Percentiles rank a stretch among this genome's conserved stretches.
Evolutionary conservation across 2,329 filamentous ascomycete genomes (phyloP).

Genomic region (Aspergillus sergii): DNA sequence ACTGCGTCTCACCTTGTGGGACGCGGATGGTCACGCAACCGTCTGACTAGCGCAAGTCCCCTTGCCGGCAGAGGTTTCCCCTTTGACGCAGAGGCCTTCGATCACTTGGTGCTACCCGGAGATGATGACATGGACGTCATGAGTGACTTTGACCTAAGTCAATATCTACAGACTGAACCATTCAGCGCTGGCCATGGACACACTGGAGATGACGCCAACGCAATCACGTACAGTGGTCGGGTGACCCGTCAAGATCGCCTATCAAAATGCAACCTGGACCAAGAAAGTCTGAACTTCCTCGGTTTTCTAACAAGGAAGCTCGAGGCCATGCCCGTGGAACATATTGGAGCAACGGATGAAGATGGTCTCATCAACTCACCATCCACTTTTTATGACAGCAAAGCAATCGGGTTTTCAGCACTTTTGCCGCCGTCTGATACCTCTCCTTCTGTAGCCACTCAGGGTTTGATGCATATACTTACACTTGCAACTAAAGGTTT

Average conservation of each 20-base stretch:
- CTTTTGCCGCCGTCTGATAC: slow-evolving; percentile 64
- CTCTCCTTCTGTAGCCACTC: slow-evolving; percentile 65
- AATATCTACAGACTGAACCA: slow-evolving; percentile 38
- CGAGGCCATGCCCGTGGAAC: slow-evolving; percentile 25
- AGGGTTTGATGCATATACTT: slow-evolving; percentile 75
- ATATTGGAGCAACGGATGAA: neutral
- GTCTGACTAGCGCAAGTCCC: slow-evolving; percentile 63
- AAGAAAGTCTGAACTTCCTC: slow-evolving; percentile 65
- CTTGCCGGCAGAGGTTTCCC: slow-evolving; percentile 56
- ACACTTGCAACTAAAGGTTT: slow-evolving; percentile 67
- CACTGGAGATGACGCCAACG: slow-evolving; percentile 33
- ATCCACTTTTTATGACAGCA: neutral
- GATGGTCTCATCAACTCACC: neutral
- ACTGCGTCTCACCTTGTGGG: slow-evolving; percentile 22
- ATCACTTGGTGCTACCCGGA: slow-evolving; percentile 25
- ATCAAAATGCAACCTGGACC: slow-evolving; percentile 56
- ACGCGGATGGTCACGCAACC: slow-evolving; percentile 49
- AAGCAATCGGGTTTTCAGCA: slow-evolving; percentile 63
- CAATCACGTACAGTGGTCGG: slow-evolving; percentile 27
- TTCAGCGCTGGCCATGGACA: slow-evolving; percentile 25
- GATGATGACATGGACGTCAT: slow-evolving; percentile 28
- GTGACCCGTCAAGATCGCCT: slow-evolving; percentile 40
- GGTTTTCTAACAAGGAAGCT: slow-evolving; percentile 58
- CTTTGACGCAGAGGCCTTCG: slow-evolving; percentile 29
- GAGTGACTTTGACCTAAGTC: slow-evolving; percentile 32